phyloP scores from a whole-genome alignment of 2,329 filamentous ascomycete genomes.

The Colletotrichum coccodes region DNA sequence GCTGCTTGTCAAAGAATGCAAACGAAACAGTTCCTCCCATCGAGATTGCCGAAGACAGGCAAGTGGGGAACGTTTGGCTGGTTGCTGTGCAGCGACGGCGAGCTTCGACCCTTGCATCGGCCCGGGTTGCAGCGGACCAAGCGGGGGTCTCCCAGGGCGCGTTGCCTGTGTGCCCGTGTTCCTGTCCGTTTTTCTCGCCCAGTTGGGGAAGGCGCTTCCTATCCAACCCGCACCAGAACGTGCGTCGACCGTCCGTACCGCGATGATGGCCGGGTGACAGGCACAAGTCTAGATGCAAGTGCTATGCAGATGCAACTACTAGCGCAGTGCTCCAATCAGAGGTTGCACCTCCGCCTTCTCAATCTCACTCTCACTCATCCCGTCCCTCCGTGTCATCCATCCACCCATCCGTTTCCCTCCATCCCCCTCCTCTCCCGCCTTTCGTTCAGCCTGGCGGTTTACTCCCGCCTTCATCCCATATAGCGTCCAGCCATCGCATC shows the following conservation, averaged over 20 bases:
- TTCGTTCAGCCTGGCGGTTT: conserved; percentile 5
- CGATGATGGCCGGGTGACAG: conserved; percentile 7
- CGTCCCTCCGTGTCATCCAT: conserved; percentile 4
- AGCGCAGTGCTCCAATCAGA: conserved; percentile 22
- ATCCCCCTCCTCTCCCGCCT: neutral
- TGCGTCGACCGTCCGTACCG: neutral
- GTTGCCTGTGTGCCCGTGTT: neutral
- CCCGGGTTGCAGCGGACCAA: conserved; percentile 20
- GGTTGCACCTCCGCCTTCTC: neutral
- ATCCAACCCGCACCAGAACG: neutral
- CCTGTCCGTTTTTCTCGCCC: neutral
- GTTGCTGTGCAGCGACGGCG: conserved; percentile 30
- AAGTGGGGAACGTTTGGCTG: conserved; percentile 12
- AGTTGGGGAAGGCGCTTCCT: conserved; percentile 14
- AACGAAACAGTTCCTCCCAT: conserved; percentile 9
- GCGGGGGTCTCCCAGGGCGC: conserved; percentile 10
- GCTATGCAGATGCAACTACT: conserved; percentile 9
- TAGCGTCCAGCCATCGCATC: conserved; percentile 3
- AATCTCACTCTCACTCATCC: conserved; percentile 14
- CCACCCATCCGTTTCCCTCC: conserved; percentile 11
- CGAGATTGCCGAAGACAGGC: neutral
- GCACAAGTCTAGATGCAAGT: neutral
- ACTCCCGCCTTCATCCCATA: conserved; percentile 7
- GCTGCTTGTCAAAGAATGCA: conserved; percentile 8
- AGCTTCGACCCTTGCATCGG: conserved; percentile 27